Conservation (phyloP, 768 basidiomycete genomes). For the Cystofilobasidium capitatum region DNA sequence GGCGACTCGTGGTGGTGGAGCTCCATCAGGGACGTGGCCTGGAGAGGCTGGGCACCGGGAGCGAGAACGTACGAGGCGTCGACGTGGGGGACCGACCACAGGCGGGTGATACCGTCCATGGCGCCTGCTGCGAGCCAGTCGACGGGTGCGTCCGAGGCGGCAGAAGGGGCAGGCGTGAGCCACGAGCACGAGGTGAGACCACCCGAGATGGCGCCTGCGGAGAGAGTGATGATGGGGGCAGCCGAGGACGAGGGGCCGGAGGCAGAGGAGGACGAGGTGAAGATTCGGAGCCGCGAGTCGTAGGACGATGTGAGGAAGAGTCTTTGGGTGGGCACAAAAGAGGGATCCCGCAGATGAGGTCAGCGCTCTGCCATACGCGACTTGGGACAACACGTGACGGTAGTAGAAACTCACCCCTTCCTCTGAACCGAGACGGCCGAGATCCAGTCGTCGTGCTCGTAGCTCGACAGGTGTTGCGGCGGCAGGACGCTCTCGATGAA, state of each 20-base stretch:
- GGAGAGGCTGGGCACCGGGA: neutral
- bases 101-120: slow-evolving; percentile 37
- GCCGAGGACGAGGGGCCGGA: slow-evolving; percentile 49
- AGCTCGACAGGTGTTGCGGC: slow-evolving; percentile 64
- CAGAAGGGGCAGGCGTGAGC: slow-evolving; percentile 36
- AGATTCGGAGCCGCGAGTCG: slow-evolving; percentile 63
- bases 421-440: slow-evolving; percentile 61
- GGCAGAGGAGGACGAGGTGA: slow-evolving; percentile 34
- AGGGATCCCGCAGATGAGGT: neutral
- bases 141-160: slow-evolving; percentile 29
- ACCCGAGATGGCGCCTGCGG: slow-evolving; percentile 34
- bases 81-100: slow-evolving; percentile 38
- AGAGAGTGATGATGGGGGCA: slow-evolving; percentile 46
- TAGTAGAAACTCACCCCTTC: slow-evolving; percentile 44
- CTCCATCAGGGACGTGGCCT: slow-evolving; percentile 51
- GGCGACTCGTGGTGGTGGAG: slow-evolving; percentile 76
- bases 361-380: neutral
- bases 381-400: neutral
- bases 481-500: slow-evolving; percentile 84
- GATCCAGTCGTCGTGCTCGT: slow-evolving; percentile 91
- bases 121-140: slow-evolving; percentile 39
- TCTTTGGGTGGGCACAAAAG: slow-evolving; percentile 39
- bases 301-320: slow-evolving; percentile 70
- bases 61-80: slow-evolving; percentile 28
- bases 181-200: slow-evolving; percentile 38